Conservation (phyloP, 768 basidiomycete genomes). For the Rhodosporidiobolus sp. region DNA sequence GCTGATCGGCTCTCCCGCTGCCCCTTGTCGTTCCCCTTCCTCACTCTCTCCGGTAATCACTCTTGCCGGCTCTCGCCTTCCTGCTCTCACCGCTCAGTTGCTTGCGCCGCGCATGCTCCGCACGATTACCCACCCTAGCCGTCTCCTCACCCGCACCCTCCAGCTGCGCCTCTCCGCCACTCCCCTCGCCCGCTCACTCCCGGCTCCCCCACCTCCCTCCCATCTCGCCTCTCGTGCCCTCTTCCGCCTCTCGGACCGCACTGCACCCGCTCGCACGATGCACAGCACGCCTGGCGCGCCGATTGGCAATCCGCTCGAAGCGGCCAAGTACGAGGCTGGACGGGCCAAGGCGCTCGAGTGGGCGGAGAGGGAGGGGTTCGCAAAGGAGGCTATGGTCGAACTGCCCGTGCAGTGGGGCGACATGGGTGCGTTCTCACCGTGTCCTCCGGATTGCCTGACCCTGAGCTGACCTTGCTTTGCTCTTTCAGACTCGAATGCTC, state of each 20-base stretch:
- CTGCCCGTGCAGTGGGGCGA: slow-evolving; percentile 17
- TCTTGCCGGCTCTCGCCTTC: too few relatives aligned
- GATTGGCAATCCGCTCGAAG: not conserved
- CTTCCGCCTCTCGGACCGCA: not conserved
- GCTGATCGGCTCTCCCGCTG: too few relatives aligned
- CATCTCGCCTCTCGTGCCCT: not conserved
- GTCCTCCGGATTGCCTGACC: too few relatives aligned
- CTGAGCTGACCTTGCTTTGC: not conserved
- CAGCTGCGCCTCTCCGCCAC: not conserved
- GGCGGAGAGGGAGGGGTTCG: not conserved
- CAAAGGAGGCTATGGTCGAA: slow-evolving; percentile 8
- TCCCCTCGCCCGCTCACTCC: not conserved
- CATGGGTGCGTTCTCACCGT: slow-evolving; percentile 1
- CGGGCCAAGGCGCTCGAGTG: not conserved
- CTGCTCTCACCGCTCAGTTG: too few relatives aligned
- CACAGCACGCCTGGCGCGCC: not conserved
- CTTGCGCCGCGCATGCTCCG: too few relatives aligned
- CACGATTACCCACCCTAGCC: too few relatives aligned
- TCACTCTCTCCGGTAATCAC: too few relatives aligned
- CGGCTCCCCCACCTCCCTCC: not conserved
- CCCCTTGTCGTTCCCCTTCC: too few relatives aligned
- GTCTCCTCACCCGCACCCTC: too few relatives aligned
- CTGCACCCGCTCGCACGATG: not conserved
- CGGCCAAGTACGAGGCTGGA: not conserved
- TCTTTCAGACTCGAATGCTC: slow-evolving; percentile 17